Percentiles rank a stretch among this genome's conserved stretches.
Conservation (phyloP, 139 green algal genomes). For the Desmodesmus armatus region DNA sequence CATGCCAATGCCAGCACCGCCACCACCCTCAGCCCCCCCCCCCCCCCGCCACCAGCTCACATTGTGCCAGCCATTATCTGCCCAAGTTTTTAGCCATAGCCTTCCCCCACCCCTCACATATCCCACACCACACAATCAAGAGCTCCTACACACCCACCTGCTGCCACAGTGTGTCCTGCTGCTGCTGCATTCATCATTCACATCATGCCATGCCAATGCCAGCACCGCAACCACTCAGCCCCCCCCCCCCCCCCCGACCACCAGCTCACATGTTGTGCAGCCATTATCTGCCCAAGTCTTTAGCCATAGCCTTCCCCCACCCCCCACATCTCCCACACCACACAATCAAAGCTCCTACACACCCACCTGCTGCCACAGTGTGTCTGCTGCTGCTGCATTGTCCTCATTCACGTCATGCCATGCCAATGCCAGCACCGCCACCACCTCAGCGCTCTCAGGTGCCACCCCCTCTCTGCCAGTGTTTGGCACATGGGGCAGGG, state of each 20-base stretch:
- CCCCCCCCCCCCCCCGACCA: not conserved
- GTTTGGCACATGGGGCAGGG: conserved; percentile 69
- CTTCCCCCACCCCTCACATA: too few relatives aligned
- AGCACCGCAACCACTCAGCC: not conserved
- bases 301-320: not conserved
- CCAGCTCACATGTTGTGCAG: too few relatives aligned
- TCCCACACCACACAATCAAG: too few relatives aligned
- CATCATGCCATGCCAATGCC: not conserved
- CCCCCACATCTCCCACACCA: not conserved
- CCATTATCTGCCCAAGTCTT: too few relatives aligned
- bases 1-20: too few relatives aligned
- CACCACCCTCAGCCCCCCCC: too few relatives aligned
- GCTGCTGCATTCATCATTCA: not conserved
- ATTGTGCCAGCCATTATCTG: too few relatives aligned
- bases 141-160: not conserved
- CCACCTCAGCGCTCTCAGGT: conserved; percentile 19
- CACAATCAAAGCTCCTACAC: not conserved
- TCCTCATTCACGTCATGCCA: conserved; percentile 13
- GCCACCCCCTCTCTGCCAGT: conserved; percentile 49
- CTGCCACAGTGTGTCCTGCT: not conserved
- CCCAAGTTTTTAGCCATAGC: too few relatives aligned
- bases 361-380: conserved; percentile 67
- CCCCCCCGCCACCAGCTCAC: too few relatives aligned
- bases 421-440: conserved; percentile 70
- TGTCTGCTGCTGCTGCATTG: conserved; percentile 66